Conservation (phyloP, 176 grass and related monocot genomes). For the Oropetium thomaeum region DNA sequence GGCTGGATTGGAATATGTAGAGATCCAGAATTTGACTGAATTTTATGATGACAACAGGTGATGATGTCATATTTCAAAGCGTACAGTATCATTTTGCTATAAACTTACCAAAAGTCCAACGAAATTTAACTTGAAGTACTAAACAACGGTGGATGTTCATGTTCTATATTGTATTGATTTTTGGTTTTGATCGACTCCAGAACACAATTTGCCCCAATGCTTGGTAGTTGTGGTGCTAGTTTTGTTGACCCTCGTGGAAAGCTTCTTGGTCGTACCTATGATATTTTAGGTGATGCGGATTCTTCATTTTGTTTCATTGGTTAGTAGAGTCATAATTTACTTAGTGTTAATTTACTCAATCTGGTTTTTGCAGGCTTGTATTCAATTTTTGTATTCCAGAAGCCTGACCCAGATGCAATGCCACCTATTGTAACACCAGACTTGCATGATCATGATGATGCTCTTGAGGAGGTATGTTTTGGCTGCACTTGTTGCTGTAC, state of each 20-base stretch:
- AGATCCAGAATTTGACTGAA: constrained; percentile 91
- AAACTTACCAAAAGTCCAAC: constrained; percentile 6
- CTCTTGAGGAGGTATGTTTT: constrained; percentile 54
- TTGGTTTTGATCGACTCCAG: constrained; percentile 40
- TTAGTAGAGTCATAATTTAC: constrained; percentile 6
- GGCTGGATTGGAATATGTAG: constrained; percentile 86
- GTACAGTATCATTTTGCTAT: constrained; percentile 17
- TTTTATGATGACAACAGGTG: constrained; percentile 99
- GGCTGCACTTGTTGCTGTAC: neutral
- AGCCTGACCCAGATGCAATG: constrained; percentile 77
- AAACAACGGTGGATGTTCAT: neutral
- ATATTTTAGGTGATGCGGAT: constrained; percentile 70
- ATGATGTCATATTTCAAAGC: neutral
- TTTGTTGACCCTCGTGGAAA: constrained; percentile 90
- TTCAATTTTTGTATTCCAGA: constrained; percentile 91
- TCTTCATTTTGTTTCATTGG: neutral
- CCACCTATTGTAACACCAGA: constrained; percentile 67
- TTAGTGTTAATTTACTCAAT: constrained; percentile 16
- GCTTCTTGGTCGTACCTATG: constrained; percentile 77
- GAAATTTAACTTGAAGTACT: neutral
- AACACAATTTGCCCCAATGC: constrained; percentile 84
- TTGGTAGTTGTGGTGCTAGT: constrained; percentile 63
- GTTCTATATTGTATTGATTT: constrained; percentile 1
- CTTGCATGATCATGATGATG: constrained; percentile 43
- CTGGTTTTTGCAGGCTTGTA: constrained; percentile 66